Base-by-base conservation (phyloP, 441 rosid species). In the Erodium texanum region DNA sequence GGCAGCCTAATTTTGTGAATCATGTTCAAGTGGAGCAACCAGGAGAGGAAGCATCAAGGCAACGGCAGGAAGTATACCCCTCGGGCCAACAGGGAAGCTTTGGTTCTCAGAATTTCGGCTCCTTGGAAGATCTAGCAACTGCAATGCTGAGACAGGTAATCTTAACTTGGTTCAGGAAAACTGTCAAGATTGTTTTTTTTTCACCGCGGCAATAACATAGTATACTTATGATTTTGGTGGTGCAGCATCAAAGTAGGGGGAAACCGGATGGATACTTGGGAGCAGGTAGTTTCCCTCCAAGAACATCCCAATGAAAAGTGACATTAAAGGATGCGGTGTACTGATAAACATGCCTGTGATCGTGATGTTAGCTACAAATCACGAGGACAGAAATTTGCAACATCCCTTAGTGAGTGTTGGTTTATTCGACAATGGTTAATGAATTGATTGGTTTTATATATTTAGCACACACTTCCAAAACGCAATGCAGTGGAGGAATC, bases 101-200 rank as follows among this genome's bases (percentile, higher is more conserved):
- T 74, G 36, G 68, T 70, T 72, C 77, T 38, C 79, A 71, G 62
- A 81, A 79, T 67, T 75, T 75, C 68, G 91, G 81, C 70, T 84
- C 84, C 72, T 81, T 87, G 77, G 89, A 89, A 70, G 96, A 85
- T 77, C 59, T 89, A 58, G 84, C 80, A 24, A 79, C 78, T 70
- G 79, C 83, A 66, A 73, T 89, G 79, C 78, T 84, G 81, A 83
- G 84, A 45, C 83, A 73, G 90, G 96, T 85, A 84, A 71, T 67
- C 70, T 41, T 52, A 43, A 67, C 68, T 70, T 66, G 29, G 67
- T 43, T 24, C 11, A 7, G 27, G 36, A 32, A 43, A 64, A 32
- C 48, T 48, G 36, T 71, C 50, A 27, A 1, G 29, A 27, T 4
- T 27, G 29, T 27, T 27, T 27, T 52, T 36, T 8, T 36, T 2